phyloP scores from a whole-genome alignment of 805 yeast genomes.

The Metschnikowia peoriensis region DNA sequence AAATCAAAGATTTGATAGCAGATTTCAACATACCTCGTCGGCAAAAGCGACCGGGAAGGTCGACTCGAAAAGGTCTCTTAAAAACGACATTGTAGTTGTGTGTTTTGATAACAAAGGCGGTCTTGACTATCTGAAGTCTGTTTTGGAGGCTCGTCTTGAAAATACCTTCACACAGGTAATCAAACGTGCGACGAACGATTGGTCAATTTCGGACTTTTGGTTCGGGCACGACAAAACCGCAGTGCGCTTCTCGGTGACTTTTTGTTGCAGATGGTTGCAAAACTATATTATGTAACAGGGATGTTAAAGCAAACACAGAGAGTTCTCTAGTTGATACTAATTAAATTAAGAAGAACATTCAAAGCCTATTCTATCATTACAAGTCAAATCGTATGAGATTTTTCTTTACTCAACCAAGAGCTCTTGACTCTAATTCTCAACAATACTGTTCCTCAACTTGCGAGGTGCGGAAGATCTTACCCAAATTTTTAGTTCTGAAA shows the following conservation, averaged over 20 bases:
- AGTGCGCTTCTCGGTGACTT: background rate
- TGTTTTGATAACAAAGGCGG: conserved; percentile 4
- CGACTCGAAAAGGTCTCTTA: conserved; percentile 76
- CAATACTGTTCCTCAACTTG: too few relatives aligned
- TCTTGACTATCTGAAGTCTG: background rate
- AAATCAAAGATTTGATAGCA: background rate
- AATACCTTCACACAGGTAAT: conserved; percentile 16
- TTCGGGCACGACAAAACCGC: conserved; percentile 10
- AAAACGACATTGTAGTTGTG: conserved; percentile 42
- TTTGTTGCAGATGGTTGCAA: too few relatives aligned
- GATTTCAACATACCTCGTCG: conserved; percentile 52
- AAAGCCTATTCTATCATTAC: too few relatives aligned
- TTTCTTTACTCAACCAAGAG: too few relatives aligned
- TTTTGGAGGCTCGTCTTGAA: conserved; percentile 9
- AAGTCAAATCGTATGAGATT: too few relatives aligned
- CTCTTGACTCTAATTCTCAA: too few relatives aligned
- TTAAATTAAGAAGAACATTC: too few relatives aligned
- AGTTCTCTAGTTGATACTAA: too few relatives aligned
- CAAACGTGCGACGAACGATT: conserved; percentile 23
- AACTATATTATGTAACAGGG: too few relatives aligned
- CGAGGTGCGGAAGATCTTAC: too few relatives aligned
- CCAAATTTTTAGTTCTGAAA: too few relatives aligned
- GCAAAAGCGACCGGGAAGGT: conserved; percentile 84
- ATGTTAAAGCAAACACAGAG: too few relatives aligned
- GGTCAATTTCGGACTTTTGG: conserved; percentile 13